Conservation (phyloP, 352 stramenopile genomes). For the Blastocystis sp. region DNA sequence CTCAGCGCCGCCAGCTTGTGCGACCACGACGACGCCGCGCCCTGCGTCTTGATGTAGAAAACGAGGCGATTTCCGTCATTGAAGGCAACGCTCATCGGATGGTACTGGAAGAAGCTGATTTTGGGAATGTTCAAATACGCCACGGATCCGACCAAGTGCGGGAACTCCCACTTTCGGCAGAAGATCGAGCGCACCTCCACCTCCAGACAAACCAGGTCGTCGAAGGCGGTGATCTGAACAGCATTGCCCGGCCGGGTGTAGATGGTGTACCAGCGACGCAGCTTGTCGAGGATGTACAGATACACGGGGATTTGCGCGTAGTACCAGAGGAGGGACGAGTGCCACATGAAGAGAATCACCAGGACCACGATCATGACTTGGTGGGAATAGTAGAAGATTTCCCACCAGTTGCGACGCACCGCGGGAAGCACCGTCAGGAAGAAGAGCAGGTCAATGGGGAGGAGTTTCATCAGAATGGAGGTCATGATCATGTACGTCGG, state of each 20-base stretch:
- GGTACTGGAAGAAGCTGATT: constrained; percentile 30
- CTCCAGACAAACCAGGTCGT: constrained; percentile 34
- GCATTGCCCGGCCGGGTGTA: neutral
- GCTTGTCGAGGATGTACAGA: constrained; percentile 53
- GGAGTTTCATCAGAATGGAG: neutral
- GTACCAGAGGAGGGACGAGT: constrained; percentile 15
- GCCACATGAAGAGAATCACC: constrained; percentile 24
- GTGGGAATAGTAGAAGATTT: constrained; percentile 57
- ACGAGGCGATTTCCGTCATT: constrained; percentile 19
- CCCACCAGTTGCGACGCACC: constrained; percentile 8
- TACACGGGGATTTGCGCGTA: constrained; percentile 2
- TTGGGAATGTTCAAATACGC: constrained; percentile 43
- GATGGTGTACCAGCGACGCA: constrained; percentile 44
- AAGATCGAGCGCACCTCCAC: neutral
- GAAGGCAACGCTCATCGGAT: constrained; percentile 48
- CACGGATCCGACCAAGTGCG: constrained; percentile 29
- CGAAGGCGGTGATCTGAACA: constrained; percentile 10
- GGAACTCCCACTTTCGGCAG: neutral
- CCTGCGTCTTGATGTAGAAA: constrained; percentile 68
- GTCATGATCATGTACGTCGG: neutral
- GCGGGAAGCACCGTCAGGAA: constrained; percentile 13
- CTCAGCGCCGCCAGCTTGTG: neutral
- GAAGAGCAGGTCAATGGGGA: neutral
- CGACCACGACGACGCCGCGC: constrained; percentile 24
- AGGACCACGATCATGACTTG: constrained; percentile 36